Evolutionary conservation across 768 basidiomycete genomes (phyloP).

Genomic region (Lepiota brunneoincarnata): DNA sequence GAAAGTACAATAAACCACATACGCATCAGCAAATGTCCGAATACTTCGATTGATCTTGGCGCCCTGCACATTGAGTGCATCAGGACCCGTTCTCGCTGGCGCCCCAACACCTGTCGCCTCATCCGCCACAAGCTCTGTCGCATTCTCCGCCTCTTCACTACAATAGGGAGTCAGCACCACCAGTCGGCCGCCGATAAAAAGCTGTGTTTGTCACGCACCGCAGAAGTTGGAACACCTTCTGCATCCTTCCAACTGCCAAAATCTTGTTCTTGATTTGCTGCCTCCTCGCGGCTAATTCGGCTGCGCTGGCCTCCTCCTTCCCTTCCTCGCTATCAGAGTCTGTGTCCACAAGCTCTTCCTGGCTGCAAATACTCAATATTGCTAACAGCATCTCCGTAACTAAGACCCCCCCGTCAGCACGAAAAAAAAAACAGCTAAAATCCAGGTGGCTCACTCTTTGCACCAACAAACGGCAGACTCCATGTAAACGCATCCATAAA

Average conservation of each 20-base stretch:
- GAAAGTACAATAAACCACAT: conserved; percentile 26
- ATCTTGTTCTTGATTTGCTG: conserved; percentile 93
- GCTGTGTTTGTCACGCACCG: conserved; percentile 50
- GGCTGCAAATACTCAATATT: conserved; percentile 88
- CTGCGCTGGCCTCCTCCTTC: conserved; percentile 21
- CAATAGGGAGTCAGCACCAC: not conserved
- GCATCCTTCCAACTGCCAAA: conserved; percentile 88
- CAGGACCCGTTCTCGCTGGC: conserved; percentile 35
- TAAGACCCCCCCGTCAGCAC: conserved; percentile 25
- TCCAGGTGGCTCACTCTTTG: conserved; percentile 82
- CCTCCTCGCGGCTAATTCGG: conserved; percentile 50
- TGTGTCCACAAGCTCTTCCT: conserved; percentile 81
- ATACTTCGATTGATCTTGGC: conserved; percentile 59
- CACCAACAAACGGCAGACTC: conserved; percentile 95
- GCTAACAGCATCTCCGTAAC: conserved; percentile 98
- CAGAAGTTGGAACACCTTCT: conserved; percentile 83
- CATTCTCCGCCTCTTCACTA: conserved; percentile 80
- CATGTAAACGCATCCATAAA: conserved; percentile 99
- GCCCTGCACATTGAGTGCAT: conserved; percentile 63
- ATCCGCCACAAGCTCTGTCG: conserved; percentile 57
- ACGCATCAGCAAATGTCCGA: conserved; percentile 77
- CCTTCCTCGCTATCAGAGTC: conserved; percentile 40
- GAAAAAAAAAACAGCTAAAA: conserved; percentile 10
- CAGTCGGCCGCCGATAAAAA: conserved; percentile 7
- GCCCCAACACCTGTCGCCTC: conserved; percentile 15